Percentiles rank a stretch among this genome's conserved stretches.
Evolutionary conservation across 2,329 filamentous ascomycete genomes (phyloP).

Genomic region (Scytalidium sp.): DNA sequence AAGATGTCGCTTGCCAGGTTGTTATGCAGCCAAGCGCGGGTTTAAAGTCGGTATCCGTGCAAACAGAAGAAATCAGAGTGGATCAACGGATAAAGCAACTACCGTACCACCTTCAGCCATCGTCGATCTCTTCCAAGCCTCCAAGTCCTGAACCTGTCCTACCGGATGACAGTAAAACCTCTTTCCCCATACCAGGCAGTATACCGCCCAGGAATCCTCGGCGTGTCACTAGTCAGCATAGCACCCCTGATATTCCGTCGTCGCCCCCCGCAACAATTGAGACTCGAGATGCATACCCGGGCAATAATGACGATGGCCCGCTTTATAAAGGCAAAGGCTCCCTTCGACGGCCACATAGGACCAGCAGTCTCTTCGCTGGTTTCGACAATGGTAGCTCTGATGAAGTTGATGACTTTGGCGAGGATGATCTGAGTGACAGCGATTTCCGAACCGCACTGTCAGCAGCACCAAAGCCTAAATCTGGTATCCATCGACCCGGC

Average conservation of each 20-base stretch:
- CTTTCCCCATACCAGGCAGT: conserved; percentile 50
- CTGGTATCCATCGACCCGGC: conserved; percentile 11
- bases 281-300: conserved; percentile 67
- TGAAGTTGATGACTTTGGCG: conserved; percentile 60
- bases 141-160: conserved; percentile 45
- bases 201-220: conserved; percentile 59
- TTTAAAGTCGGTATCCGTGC: conserved; percentile 50
- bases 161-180: conserved; percentile 33
- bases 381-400: conserved; percentile 73
- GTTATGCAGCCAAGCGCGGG: conserved; percentile 43
- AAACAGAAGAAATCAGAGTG: conserved; percentile 89
- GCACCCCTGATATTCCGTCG: conserved; percentile 40
- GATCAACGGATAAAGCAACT: conserved; percentile 74
- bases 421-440: conserved; percentile 60
- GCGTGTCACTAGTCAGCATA: conserved; percentile 46
- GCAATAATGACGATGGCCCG: conserved; percentile 78
- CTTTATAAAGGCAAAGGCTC: conserved; percentile 53
- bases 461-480: conserved; percentile 49
- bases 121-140: conserved; percentile 63
- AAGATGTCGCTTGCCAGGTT: conserved; percentile 81
- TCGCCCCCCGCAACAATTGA: conserved; percentile 42
- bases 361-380: conserved; percentile 83
- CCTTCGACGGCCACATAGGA: conserved; percentile 65
- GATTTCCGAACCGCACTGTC: conserved; percentile 66
- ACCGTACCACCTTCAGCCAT: conserved; percentile 76